A percentile compares a stretch with the other conserved stretches of the same genome.
These are phyloP conservation scores for Phanerodontia chrysosporium DNA, from an alignment of 768 basidiomycete genomes.

Conservation along the genomic window DNA sequence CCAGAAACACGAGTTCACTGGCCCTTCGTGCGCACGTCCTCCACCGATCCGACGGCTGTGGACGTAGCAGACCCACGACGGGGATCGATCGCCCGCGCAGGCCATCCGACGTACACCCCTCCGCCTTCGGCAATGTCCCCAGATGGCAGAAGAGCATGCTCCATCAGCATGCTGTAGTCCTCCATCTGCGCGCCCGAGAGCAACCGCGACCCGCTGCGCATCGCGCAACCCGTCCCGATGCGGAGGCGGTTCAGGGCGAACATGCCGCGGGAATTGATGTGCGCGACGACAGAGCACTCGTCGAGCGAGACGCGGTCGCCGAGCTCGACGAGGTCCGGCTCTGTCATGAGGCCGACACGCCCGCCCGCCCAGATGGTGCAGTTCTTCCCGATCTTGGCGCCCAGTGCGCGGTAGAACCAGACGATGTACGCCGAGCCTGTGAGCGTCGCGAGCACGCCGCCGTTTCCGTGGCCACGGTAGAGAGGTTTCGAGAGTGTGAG, in stretches of 20 bases:
- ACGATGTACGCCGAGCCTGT: slow-evolving; percentile 40
- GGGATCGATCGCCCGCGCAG: slow-evolving; percentile 29
- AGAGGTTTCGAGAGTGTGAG: slow-evolving; percentile 33
- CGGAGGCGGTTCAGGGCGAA: slow-evolving; percentile 40
- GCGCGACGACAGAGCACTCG: slow-evolving; percentile 44
- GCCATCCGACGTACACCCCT: slow-evolving; percentile 40
- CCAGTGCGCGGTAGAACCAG: slow-evolving; percentile 35
- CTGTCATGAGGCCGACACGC: slow-evolving; percentile 40
- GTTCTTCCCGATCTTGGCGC: slow-evolving; percentile 41
- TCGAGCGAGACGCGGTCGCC: slow-evolving; percentile 42
- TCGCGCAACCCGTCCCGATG: slow-evolving; percentile 39
- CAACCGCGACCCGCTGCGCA: slow-evolving; percentile 43
- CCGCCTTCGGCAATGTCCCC: slow-evolving; percentile 42
- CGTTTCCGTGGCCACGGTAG: slow-evolving; percentile 39
- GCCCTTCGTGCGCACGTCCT: neutral
- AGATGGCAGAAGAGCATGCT: slow-evolving; percentile 44
- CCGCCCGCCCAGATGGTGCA: slow-evolving; percentile 39
- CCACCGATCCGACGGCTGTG: neutral
- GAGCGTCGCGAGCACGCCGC: slow-evolving; percentile 36
- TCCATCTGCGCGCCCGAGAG: slow-evolving; percentile 50
- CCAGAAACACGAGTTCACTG: no score
- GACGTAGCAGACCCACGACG: neutral
- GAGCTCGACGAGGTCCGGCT: slow-evolving; percentile 44
- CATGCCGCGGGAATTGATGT: slow-evolving; percentile 44
- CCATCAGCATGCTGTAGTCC: slow-evolving; percentile 42